Evolutionary conservation across 164 flowering plant genomes (phyloP).

Genomic region (Berberis thunbergii): DNA sequence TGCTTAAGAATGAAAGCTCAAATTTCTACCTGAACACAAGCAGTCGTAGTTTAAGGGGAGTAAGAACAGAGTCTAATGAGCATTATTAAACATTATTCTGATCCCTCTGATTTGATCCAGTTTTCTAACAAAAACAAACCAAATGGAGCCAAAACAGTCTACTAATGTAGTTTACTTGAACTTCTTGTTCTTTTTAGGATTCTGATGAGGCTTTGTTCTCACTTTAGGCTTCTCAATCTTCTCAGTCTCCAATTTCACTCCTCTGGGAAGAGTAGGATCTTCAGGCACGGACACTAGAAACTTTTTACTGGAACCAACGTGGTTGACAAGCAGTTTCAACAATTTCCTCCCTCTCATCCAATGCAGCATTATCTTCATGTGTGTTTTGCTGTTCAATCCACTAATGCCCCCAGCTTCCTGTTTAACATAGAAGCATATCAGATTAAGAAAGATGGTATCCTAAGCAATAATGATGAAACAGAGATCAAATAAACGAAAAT

Average conservation of each 20-base stretch:
- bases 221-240: constrained; percentile 16
- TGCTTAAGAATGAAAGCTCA: too few species aligned
- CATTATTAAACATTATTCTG: too few species aligned
- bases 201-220: not conserved
- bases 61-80: too few species aligned
- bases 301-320: constrained; percentile 63
- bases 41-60: too few species aligned
- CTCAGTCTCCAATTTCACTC: constrained; percentile 12
- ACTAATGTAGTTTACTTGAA: not conserved
- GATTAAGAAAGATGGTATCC: not conserved
- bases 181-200: not conserved
- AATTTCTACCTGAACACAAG: too few species aligned
- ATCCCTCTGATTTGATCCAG: too few species aligned
- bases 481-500: too few species aligned
- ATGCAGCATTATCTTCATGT: constrained; percentile 71
- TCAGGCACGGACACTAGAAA: constrained; percentile 18
- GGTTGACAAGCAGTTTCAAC: constrained; percentile 60
- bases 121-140: too few species aligned
- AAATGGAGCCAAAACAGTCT: too few species aligned
- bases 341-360: constrained; percentile 86
- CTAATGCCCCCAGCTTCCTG: constrained; percentile 16
- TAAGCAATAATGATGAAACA: too few species aligned
- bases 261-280: constrained; percentile 50
- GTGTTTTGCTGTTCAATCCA: constrained; percentile 79
- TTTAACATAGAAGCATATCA: not conserved